Evolutionary conservation across 306 rosid species (phyloP).

Genomic region (Abrus pulchellus): DNA sequence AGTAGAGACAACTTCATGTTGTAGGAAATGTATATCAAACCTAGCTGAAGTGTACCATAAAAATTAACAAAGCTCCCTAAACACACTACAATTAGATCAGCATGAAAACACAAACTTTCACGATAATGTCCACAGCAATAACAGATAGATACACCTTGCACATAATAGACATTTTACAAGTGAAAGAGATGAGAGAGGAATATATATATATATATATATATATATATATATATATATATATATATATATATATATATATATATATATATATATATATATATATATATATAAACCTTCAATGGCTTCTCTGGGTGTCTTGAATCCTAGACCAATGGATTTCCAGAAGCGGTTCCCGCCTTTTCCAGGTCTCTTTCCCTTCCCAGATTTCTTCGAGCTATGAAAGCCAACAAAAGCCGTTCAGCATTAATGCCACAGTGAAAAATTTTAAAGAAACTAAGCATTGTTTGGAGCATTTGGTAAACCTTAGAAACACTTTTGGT

Average conservation of each 20-base stretch:
- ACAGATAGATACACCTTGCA: neutral
- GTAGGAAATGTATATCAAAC: too few relatives aligned
- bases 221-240: neutral
- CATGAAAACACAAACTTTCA: neutral
- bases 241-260: too few relatives aligned
- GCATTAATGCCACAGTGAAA: neutral
- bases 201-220: too few relatives aligned
- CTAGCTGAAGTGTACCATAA: neutral
- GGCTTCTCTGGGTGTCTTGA: slow-evolving; percentile 91
- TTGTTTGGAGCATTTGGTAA: neutral
- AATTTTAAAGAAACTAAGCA: neutral
- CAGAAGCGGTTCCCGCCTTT: slow-evolving; percentile 86
- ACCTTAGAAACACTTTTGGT: slow-evolving; percentile 72
- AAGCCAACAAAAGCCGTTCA: neutral
- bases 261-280: neutral
- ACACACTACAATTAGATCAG: neutral
- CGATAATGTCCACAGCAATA: neutral
- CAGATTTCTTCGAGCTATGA: slow-evolving; percentile 73
- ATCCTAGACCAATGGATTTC: slow-evolving; percentile 82
- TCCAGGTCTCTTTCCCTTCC: slow-evolving; percentile 86
- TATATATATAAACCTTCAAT: slow-evolving; percentile 61
- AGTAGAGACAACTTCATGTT: neutral
- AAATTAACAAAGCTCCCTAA: too few relatives aligned
- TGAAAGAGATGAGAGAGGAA: too few relatives aligned
- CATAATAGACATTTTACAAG: neutral